phyloP scores from a whole-genome alignment of 352 stramenopile species.

The Globisporangium parvum region DNA sequence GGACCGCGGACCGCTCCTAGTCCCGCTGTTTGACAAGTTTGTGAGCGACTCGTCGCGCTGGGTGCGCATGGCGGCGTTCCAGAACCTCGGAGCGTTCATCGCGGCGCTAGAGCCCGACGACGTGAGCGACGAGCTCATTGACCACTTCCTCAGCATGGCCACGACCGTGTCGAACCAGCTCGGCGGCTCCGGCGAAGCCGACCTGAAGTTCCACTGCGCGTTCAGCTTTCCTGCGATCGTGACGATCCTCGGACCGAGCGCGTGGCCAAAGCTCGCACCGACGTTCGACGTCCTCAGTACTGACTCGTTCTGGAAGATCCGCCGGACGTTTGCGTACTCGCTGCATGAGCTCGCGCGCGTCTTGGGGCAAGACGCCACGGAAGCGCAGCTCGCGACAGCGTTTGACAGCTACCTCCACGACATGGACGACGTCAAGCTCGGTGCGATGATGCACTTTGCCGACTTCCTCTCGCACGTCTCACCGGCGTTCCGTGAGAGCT shows the following conservation, averaged over 20 bases:
- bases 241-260: constrained; percentile 54
- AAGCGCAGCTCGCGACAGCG: constrained; percentile 67
- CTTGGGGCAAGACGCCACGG: constrained; percentile 72
- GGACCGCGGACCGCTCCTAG: constrained; percentile 72
- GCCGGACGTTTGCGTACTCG: constrained; percentile 89
- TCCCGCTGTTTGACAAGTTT: constrained; percentile 87
- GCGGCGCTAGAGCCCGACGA: constrained; percentile 82
- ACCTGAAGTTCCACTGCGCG: constrained; percentile 91
- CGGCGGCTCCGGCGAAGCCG: constrained; percentile 67
- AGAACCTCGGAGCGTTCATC: constrained; percentile 79
- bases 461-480: constrained; percentile 78
- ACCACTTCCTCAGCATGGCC: constrained; percentile 84
- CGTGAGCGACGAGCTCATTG: constrained; percentile 71
- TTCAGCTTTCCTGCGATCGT: constrained; percentile 90
- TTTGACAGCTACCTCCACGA: constrained; percentile 86
- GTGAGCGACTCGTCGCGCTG: constrained; percentile 89
- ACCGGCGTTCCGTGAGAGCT: constrained; percentile 65
- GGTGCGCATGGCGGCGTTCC: constrained; percentile 92
- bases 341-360: constrained; percentile 86
- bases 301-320: constrained; percentile 87
- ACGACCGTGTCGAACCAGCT: constrained; percentile 47
- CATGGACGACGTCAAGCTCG: constrained; percentile 73
- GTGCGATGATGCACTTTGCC: constrained; percentile 80
- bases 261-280: constrained; percentile 74
- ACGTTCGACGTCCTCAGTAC: constrained; percentile 78